Conservation (phyloP, 805 yeast genomes). For the Candida golubevii region DNA sequence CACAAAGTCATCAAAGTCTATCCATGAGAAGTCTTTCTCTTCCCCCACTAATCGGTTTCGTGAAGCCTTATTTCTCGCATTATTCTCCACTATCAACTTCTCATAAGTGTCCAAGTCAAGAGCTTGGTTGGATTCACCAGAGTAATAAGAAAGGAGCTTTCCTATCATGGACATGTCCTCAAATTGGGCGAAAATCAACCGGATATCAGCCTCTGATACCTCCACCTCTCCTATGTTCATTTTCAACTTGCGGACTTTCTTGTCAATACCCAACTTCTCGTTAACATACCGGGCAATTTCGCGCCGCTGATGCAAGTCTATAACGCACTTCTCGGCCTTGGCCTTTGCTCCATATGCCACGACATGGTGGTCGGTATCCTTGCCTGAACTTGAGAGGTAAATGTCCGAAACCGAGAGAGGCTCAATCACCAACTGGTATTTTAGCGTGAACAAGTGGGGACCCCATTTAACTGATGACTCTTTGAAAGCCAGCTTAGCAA, state of each 20-base stretch:
- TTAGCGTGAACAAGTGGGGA: conserved; percentile 37
- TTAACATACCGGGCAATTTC: conserved; percentile 35
- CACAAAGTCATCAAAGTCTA: conserved; percentile 68
- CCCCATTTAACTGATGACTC: conserved; percentile 34
- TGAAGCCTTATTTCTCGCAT: conserved; percentile 1
- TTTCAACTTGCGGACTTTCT: conserved; percentile 47
- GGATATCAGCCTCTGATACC: conserved; percentile 60
- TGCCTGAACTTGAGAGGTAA: conserved; percentile 26
- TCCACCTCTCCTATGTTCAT: conserved; percentile 69
- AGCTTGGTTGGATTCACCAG: conserved; percentile 9
- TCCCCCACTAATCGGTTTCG: conserved; percentile 7
- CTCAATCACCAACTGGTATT: conserved; percentile 38
- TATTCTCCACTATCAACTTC: conserved; percentile 4
- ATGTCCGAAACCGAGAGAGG: conserved; percentile 37
- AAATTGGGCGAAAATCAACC: conserved; percentile 63
- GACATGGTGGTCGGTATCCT: conserved; percentile 20
- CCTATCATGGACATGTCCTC: conserved; percentile 46
- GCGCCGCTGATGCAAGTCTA: conserved; percentile 40
- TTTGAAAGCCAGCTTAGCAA: conserved; percentile 16
- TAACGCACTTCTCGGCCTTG: conserved; percentile 27
- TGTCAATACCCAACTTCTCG: conserved; percentile 32
- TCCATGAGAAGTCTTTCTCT: conserved; percentile 50
- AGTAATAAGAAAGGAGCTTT: conserved; percentile 15
- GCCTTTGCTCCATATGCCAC: conserved; percentile 40
- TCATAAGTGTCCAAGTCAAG: conserved; percentile 13